Conservation (phyloP, 352 stramenopile genomes). For the Globisporangium alternatum region DNA sequence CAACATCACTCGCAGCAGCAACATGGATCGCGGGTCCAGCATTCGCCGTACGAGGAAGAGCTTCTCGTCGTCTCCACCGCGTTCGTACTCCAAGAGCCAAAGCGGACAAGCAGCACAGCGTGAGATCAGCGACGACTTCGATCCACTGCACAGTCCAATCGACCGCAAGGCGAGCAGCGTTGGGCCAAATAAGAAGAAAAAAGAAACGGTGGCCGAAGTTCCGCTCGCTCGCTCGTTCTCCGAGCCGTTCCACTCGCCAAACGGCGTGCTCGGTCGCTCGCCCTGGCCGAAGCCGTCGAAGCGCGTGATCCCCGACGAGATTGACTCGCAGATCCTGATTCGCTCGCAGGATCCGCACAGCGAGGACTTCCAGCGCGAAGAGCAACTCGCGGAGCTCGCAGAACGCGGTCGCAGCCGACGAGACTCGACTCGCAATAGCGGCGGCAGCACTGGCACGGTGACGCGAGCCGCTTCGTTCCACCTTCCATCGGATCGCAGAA, state of each 20-base stretch:
- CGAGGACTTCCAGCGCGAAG: constrained; percentile 25
- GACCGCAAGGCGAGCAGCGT: constrained; percentile 9
- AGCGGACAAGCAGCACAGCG: constrained; percentile 8
- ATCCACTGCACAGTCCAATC: constrained; percentile 8
- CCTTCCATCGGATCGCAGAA: not conserved
- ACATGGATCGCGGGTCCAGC: constrained; percentile 27
- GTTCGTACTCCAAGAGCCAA: constrained; percentile 16
- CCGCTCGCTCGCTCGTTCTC: constrained; percentile 56
- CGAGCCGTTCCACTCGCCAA: constrained; percentile 59
- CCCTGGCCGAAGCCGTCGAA: constrained; percentile 30
- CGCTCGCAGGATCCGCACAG: constrained; percentile 44
- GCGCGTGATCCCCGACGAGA: constrained; percentile 25
- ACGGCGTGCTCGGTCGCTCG: constrained; percentile 26
- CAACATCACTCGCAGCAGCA: constrained; percentile 18
- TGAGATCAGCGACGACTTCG: constrained; percentile 12
- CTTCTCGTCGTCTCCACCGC: constrained; percentile 21
- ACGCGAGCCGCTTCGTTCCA: constrained; percentile 3
- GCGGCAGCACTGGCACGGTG: not conserved
- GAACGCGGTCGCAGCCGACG: constrained; percentile 21
- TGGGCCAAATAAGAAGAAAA: constrained; percentile 16
- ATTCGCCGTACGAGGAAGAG: constrained; percentile 19
- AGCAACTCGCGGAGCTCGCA: constrained; percentile 5
- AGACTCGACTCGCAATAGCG: constrained; percentile 18
- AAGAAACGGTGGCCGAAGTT: constrained; percentile 22
- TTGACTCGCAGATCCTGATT: constrained; percentile 46